A percentile compares a stretch with the other conserved stretches of the same genome.
phyloP scores from a whole-genome alignment of 805 yeast genomes.

The Monosporozyma solicola region DNA sequence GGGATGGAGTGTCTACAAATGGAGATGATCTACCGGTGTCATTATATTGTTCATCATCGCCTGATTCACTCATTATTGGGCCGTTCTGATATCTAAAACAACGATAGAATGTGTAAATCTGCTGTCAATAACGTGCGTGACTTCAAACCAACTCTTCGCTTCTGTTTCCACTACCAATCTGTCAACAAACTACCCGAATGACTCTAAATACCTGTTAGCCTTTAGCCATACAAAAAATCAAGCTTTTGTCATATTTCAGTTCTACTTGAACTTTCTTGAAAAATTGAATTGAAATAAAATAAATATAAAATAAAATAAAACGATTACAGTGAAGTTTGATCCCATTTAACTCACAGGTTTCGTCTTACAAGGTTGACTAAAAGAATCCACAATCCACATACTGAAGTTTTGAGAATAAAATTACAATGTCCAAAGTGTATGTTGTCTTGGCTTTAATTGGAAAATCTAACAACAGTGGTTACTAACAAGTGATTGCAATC shows the following conservation, averaged over 20 bases:
- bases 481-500: background rate
- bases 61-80: background rate
- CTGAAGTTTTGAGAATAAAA: background rate
- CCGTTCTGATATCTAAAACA: background rate
- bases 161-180: background rate
- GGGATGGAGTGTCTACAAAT: constrained; percentile 29
- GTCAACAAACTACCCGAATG: background rate
- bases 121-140: background rate
- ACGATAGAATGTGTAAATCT: background rate
- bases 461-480: background rate
- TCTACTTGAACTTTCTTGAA: background rate
- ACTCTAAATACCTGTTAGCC: background rate
- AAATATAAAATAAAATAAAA: background rate
- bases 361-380: background rate
- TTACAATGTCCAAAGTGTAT: constrained; percentile 13
- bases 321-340: background rate
- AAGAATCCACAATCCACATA: background rate
- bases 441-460: background rate
- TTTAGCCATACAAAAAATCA: background rate
- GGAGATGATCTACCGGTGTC: constrained; percentile 32
- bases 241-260: background rate
- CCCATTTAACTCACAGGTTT: background rate
- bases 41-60: background rate
- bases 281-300: background rate
- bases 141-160: background rate